These are phyloP conservation scores for Intubia oerlemansii DNA, from an alignment of 2,329 filamentous ascomycete species.

Conservation along the genomic window DNA sequence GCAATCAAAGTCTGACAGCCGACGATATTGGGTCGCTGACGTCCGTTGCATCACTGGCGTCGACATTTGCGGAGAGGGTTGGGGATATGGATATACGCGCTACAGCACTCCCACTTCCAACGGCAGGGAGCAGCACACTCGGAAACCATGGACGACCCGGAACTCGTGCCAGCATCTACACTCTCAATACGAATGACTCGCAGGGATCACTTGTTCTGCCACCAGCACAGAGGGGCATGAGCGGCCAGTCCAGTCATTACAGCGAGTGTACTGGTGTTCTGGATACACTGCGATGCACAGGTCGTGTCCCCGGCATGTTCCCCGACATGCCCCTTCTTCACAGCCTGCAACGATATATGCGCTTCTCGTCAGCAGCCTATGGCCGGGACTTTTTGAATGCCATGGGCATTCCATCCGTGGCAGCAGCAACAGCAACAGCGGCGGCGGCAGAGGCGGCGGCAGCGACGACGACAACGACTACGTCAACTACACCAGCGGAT, in stretches of 20 bases:
- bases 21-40: conserved; percentile 26
- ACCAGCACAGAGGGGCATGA: no score
- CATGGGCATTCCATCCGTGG: conserved; percentile 34
- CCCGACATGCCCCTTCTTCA: conserved; percentile 35
- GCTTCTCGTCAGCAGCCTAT: conserved; percentile 45
- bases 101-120: no score
- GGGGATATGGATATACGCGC: no score
- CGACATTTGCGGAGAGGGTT: conserved; percentile 34
- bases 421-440: conserved; percentile 16
- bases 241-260: no score
- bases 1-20: conserved; percentile 2
- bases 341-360: conserved; percentile 43
- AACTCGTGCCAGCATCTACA: conserved; percentile 38
- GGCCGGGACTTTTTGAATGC: conserved; percentile 41
- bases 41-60: conserved; percentile 23
- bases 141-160: no score
- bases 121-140: no score
- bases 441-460: no score
- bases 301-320: conserved; percentile 35
- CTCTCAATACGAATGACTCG: conserved; percentile 32
- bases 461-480: no score
- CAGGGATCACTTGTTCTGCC: conserved; percentile 30
- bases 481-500: neutral
- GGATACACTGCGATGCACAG: conserved; percentile 29
- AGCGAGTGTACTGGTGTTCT: no score